These are phyloP conservation scores for Auricularia sp. DNA, from an alignment of 768 basidiomycete genomes.

Conservation along the genomic window DNA sequence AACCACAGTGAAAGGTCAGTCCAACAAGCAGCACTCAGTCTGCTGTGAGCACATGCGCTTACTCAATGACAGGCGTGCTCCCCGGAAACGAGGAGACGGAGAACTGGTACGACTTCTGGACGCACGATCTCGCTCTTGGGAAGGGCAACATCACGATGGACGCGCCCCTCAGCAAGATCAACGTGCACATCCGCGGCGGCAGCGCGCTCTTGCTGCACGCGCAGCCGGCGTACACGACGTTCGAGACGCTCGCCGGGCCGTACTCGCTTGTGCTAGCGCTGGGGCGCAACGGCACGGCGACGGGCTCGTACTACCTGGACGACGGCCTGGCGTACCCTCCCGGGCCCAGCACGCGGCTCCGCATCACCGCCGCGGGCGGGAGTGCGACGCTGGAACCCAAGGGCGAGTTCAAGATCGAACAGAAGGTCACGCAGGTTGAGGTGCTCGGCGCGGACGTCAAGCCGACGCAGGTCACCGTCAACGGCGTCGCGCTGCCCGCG, in stretches of 20 bases:
- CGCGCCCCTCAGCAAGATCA: constrained; percentile 20
- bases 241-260: neutral
- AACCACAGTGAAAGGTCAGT: constrained; percentile 13
- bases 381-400: constrained; percentile 27
- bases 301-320: constrained; percentile 5
- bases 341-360: constrained; percentile 39
- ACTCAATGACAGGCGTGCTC: constrained; percentile 39
- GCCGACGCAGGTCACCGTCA: neutral
- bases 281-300: neutral
- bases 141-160: constrained; percentile 11
- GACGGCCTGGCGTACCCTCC: constrained; percentile 38
- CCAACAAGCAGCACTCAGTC: neutral
- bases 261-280: neutral
- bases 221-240: constrained; percentile 2
- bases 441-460: constrained; percentile 37
- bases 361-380: constrained; percentile 28
- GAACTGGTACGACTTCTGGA: constrained; percentile 5
- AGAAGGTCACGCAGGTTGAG: constrained; percentile 41
- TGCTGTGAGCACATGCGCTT: too few relatives aligned
- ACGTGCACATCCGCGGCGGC: constrained; percentile 21
- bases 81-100: constrained; percentile 44
- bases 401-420: constrained; percentile 35
- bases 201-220: constrained; percentile 17
- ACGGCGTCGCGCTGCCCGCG: neutral
- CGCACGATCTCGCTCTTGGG: constrained; percentile 8